A percentile compares a stretch with the other conserved stretches of the same genome.
These are phyloP conservation scores for Vitis vinifera DNA, from an alignment of 164 flowering plant species.

Conservation along the genomic window ASM3070453v1 NC_081812.1:16095001-16095500, in stretches of 20 bases:
- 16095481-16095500: conserved; percentile 77
- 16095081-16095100: conserved; percentile 75
- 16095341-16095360: not conserved
- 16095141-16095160: not conserved
- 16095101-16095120: not conserved
- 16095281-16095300: not conserved
- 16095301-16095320: not conserved
- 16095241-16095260: not conserved
- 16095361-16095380: not conserved
- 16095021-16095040: conserved; percentile 72
- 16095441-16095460: conserved; percentile 79
- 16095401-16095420: not conserved
- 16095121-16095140: not conserved
- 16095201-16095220: not conserved
- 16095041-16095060: conserved; percentile 65
- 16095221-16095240: too few relatives aligned
- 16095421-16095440: conserved; percentile 75
- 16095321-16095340: not conserved
- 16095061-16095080: conserved; percentile 65
- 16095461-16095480: conserved; percentile 83
- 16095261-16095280: not conserved
- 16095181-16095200: not conserved
- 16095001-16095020: conserved; percentile 64
- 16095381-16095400: not conserved
- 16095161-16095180: not conserved